Evolutionary conservation across 164 flowering plant species (phyloP).

Genomic region (Paratinospora sagittata): DNA sequence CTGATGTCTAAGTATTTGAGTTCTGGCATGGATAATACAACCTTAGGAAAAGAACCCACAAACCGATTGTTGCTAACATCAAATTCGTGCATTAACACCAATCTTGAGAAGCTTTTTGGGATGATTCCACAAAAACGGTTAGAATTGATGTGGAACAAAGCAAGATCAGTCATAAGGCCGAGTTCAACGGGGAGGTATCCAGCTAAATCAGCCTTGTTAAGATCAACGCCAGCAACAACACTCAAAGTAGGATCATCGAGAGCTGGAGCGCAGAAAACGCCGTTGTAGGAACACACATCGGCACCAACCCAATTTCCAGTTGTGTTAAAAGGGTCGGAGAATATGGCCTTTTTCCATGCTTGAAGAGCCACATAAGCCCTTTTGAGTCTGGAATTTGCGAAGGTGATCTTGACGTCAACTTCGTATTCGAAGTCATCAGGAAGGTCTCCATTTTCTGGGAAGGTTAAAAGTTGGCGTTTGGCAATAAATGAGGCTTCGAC

Average conservation of each 20-base stretch:
- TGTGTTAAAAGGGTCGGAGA: slow-evolving; percentile 57
- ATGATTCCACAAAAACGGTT: slow-evolving; percentile 74
- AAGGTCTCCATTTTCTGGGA: slow-evolving; percentile 1
- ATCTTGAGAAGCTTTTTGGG: slow-evolving; percentile 47
- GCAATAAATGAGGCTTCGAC: slow-evolving; percentile 6
- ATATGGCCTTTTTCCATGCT: slow-evolving; percentile 63
- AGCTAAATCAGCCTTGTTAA: slow-evolving; percentile 68
- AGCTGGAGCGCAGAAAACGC: slow-evolving; percentile 61
- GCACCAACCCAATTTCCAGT: slow-evolving; percentile 65
- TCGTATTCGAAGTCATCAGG: slow-evolving; percentile 26
- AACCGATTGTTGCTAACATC: slow-evolving; percentile 42
- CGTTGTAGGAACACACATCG: slow-evolving; percentile 60
- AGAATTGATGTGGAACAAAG: slow-evolving; percentile 65
- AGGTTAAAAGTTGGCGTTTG: slow-evolving; percentile 2
- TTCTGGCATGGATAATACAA: slow-evolving; percentile 34
- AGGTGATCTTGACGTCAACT: slow-evolving; percentile 10
- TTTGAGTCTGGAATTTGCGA: slow-evolving; percentile 28
- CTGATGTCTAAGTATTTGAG: slow-evolving; percentile 62
- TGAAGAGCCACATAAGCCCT: slow-evolving; percentile 60
- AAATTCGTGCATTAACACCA: slow-evolving; percentile 43
- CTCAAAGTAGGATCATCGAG: slow-evolving; percentile 37
- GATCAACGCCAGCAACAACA: slow-evolving; percentile 73
- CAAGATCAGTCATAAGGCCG: slow-evolving; percentile 60
- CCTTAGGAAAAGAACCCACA: slow-evolving; percentile 56
- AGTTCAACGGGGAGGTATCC: slow-evolving; percentile 68